Conservation (phyloP, 208 protist species). For the Acanthamoeba lenticulata region DNA sequence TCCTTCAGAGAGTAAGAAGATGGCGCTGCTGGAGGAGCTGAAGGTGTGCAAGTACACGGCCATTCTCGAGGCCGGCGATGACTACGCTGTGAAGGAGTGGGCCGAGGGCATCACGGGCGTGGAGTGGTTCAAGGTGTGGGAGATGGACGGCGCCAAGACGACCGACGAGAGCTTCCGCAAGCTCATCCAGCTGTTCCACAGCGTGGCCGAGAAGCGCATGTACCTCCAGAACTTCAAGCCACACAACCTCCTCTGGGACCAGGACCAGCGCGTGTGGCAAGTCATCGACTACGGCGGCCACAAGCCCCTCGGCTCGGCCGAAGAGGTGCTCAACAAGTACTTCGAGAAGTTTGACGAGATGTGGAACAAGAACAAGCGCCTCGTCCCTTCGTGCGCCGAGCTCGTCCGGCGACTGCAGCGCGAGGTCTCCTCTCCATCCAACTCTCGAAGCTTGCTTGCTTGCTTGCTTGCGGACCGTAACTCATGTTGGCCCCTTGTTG, state of each 20-base stretch:
- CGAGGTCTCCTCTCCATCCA: neutral
- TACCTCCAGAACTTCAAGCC: constrained; percentile 69
- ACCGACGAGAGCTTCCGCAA: neutral
- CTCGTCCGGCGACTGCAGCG: neutral
- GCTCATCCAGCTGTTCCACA: constrained; percentile 45
- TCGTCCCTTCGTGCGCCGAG: constrained; percentile 2
- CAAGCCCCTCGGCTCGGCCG: neutral
- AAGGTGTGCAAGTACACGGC: constrained; percentile 38
- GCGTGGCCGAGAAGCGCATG: neutral
- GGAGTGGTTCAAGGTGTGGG: constrained; percentile 48
- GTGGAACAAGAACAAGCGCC: constrained; percentile 61
- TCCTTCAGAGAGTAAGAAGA: constrained; percentile 68
- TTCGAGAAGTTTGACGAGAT: constrained; percentile 59
- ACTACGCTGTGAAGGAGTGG: constrained; percentile 65
- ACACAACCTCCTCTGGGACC: constrained; percentile 59
- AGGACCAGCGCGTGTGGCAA: neutral
- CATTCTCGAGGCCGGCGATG: constrained; percentile 55
- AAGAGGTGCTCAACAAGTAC: constrained; percentile 42
- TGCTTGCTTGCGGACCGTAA: neutral
- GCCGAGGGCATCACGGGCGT: constrained; percentile 59
- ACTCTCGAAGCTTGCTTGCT: neutral
- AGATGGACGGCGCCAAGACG: neutral
- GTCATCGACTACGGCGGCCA: constrained; percentile 64
- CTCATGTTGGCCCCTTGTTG: neutral
- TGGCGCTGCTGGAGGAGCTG: constrained; percentile 47